These are phyloP conservation scores for Claviceps pusilla DNA, from an alignment of 2,329 filamentous ascomycete species.

Conservation along the genomic window DNA sequence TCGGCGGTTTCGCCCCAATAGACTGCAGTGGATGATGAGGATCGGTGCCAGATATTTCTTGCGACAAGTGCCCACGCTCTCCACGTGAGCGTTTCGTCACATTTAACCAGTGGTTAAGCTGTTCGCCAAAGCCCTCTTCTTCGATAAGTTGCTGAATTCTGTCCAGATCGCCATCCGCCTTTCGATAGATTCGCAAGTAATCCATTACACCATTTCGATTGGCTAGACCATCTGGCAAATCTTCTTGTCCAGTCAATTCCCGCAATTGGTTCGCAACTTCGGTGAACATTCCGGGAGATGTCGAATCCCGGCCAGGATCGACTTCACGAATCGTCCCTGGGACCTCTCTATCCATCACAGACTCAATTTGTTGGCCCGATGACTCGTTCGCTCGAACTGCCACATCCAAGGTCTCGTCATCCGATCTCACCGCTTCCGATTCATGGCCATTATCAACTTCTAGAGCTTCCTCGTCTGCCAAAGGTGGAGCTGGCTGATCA, in stretches of 20 bases:
- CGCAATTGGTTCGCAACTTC: not conserved
- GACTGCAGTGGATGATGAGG: not conserved
- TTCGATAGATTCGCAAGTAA: constrained; percentile 40
- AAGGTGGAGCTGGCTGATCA: constrained; percentile 8
- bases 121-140: constrained; percentile 42
- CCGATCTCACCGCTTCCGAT: constrained; percentile 16
- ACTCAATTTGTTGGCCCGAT: not conserved
- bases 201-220: constrained; percentile 16
- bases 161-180: constrained; percentile 43
- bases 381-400: constrained; percentile 7
- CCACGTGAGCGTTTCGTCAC: constrained; percentile 27
- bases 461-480: constrained; percentile 8
- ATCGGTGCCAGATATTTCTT: not conserved
- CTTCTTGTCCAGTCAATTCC: not conserved
- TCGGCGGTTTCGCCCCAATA: not conserved
- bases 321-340: not conserved
- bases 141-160: constrained; percentile 46
- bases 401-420: constrained; percentile 19
- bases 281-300: not conserved
- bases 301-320: not conserved
- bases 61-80: constrained; percentile 8
- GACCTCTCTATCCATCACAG: not conserved
- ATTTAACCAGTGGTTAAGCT: constrained; percentile 44
- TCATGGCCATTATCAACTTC: constrained; percentile 9
- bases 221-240: not conserved